These are phyloP conservation scores for Pyricularia pennisetigena DNA, from an alignment of 2,329 filamentous ascomycete genomes.

Conservation along the genomic window DNA sequence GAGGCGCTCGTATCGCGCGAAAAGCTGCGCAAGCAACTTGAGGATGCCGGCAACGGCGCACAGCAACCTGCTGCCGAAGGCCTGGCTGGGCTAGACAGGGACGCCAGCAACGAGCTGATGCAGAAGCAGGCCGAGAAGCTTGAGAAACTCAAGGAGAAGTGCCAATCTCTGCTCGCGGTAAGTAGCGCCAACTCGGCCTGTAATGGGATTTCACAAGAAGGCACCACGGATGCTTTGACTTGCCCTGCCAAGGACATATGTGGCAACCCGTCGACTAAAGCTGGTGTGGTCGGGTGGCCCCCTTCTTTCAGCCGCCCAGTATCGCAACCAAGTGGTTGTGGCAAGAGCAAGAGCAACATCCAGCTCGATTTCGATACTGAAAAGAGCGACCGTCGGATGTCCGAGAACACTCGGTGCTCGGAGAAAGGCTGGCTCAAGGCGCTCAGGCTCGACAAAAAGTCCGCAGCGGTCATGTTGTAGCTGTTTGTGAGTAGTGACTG, in stretches of 20 bases:
- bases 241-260: not conserved
- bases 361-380: not conserved
- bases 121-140: slow-evolving; percentile 41
- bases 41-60: slow-evolving; percentile 19
- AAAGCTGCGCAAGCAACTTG: slow-evolving; percentile 42
- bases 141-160: slow-evolving; percentile 39
- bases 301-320: not conserved
- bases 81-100: not conserved
- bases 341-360: not conserved
- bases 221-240: not conserved
- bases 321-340: not conserved
- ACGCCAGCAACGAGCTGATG: slow-evolving; percentile 21
- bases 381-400: not conserved
- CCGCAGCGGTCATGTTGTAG: not conserved
- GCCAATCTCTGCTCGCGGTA: not conserved
- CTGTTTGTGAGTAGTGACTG: not conserved
- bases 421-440: not conserved
- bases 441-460: not conserved
- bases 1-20: slow-evolving; percentile 27
- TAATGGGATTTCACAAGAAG: not conserved
- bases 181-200: not conserved
- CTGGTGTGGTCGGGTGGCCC: not conserved
- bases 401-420: not conserved
- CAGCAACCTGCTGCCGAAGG: slow-evolving; percentile 15
- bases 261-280: not conserved